phyloP scores from a whole-genome alignment of 2,329 filamentous ascomycete genomes.

The Exophiala mesophila region DNA sequence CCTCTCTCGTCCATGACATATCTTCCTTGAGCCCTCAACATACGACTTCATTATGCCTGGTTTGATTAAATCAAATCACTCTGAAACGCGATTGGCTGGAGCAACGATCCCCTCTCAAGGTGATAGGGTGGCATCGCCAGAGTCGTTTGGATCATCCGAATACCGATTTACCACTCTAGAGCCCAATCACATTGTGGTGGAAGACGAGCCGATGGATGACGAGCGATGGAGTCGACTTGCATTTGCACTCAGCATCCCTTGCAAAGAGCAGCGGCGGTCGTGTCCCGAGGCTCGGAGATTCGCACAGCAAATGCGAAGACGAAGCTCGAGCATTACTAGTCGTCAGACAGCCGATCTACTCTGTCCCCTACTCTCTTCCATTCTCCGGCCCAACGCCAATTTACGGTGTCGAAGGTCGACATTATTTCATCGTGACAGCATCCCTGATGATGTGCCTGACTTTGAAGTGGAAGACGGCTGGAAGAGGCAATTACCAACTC shows the following conservation, averaged over 20 bases:
- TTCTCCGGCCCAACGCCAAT: conserved; percentile 13
- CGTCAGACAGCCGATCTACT: conserved; percentile 16
- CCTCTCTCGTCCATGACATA: too few relatives aligned
- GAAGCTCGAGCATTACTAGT: conserved; percentile 7
- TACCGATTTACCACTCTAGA: conserved; percentile 21
- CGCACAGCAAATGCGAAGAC: conserved; percentile 17
- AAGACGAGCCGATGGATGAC: conserved; percentile 20
- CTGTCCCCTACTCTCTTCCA: conserved; percentile 13
- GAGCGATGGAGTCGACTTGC: conserved; percentile 22
- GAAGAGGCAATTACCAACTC: conserved; percentile 20
- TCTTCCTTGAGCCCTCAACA: too few relatives aligned
- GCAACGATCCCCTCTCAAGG: background rate
- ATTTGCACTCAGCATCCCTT: conserved; percentile 22
- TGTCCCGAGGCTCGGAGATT: conserved; percentile 16
- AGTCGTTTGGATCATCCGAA: conserved; percentile 10
- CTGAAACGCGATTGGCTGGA: background rate
- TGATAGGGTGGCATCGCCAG: background rate
- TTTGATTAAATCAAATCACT: background rate
- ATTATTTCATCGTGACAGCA: conserved; percentile 17
- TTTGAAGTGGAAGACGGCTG: conserved; percentile 18
- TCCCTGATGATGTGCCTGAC: conserved; percentile 17
- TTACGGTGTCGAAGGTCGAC: conserved; percentile 14
- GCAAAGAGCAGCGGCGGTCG: conserved; percentile 9
- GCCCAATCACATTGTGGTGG: conserved; percentile 21
- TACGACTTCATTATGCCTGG: background rate